A percentile compares a stretch with the other conserved stretches of the same genome.
These are phyloP conservation scores for Neurospora tetrasperma DNA, from an alignment of 495 filamentous ascomycete genomes.

Conservation along the genomic window DNA sequence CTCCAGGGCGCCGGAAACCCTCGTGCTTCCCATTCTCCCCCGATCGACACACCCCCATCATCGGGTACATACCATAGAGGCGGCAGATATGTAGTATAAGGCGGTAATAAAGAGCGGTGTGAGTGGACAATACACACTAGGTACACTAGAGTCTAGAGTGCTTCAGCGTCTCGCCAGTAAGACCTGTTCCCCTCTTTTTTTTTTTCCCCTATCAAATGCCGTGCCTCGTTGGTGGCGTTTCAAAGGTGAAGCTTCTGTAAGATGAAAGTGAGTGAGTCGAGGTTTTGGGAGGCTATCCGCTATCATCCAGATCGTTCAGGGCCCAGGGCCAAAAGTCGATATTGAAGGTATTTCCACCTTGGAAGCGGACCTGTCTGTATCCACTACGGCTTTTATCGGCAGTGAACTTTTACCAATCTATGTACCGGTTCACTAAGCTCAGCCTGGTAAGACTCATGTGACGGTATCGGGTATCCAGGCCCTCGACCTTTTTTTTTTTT, in stretches of 20 bases:
- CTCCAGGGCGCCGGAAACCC: not conserved
- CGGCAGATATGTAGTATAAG: not conserved
- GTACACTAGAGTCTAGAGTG: not conserved
- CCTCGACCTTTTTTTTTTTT: not conserved
- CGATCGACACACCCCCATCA: not conserved
- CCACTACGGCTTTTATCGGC: not conserved
- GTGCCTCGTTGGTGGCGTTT: not conserved
- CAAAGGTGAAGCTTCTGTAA: not conserved
- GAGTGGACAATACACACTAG: not conserved
- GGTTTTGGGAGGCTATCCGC: not conserved
- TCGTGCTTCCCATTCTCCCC: not conserved
- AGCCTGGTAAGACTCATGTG: not conserved
- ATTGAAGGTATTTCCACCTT: not conserved
- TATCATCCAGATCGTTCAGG: not conserved
- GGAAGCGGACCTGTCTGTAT: not conserved
- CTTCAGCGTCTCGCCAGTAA: not conserved
- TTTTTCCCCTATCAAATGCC: too few species aligned
- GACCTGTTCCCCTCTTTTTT: not conserved
- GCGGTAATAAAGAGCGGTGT: constrained; percentile 1
- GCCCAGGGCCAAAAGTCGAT: not conserved
- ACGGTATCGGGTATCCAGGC: not conserved
- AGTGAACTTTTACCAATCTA: not conserved
- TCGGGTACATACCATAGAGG: not conserved
- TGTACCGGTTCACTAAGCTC: not conserved
- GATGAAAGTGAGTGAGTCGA: not conserved